These are phyloP conservation scores for Lolium perenne DNA, from an alignment of 176 grass and related monocot genomes.

Conservation along the genomic window DNA sequence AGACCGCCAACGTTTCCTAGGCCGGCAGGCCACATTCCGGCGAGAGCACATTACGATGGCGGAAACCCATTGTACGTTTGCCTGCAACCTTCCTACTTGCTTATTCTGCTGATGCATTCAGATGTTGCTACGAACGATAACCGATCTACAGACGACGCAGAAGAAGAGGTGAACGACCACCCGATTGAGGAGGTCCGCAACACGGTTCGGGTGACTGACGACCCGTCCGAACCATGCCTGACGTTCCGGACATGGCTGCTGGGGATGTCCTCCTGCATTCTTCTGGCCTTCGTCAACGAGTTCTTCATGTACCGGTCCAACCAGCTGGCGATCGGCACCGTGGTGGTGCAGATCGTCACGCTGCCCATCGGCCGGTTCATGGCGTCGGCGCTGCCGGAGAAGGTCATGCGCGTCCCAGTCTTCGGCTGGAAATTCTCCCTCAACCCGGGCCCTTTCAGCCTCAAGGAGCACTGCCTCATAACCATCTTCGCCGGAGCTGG, in stretches of 20 bases:
- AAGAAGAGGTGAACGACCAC: slow-evolving; percentile 67
- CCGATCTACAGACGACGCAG: slow-evolving; percentile 32
- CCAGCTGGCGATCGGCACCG: slow-evolving; percentile 66
- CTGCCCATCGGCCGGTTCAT: slow-evolving; percentile 27
- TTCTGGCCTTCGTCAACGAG: slow-evolving; percentile 83
- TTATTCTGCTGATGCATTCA: too few relatives aligned
- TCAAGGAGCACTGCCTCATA: slow-evolving; percentile 93
- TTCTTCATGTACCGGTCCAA: slow-evolving; percentile 79
- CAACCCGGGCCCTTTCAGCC: slow-evolving; percentile 85
- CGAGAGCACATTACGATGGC: slow-evolving; percentile 27
- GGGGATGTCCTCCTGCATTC: slow-evolving; percentile 60
- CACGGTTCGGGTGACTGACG: slow-evolving; percentile 66
- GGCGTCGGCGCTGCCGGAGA: slow-evolving; percentile 39
- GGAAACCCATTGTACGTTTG: slow-evolving; percentile 15
- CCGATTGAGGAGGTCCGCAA: slow-evolving; percentile 84
- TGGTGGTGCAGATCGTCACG: slow-evolving; percentile 43
- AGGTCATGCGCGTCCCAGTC: slow-evolving; percentile 33
- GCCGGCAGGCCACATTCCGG: background rate
- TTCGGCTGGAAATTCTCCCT: slow-evolving; percentile 61
- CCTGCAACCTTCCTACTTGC: background rate
- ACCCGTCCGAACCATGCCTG: slow-evolving; percentile 63
- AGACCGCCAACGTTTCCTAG: background rate
- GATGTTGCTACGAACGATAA: background rate
- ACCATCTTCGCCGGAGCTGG: slow-evolving; percentile 93
- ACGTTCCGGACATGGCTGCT: slow-evolving; percentile 82